phyloP scores from a whole-genome alignment of 768 basidiomycete genomes.

The Mycena kentingensis region DNA sequence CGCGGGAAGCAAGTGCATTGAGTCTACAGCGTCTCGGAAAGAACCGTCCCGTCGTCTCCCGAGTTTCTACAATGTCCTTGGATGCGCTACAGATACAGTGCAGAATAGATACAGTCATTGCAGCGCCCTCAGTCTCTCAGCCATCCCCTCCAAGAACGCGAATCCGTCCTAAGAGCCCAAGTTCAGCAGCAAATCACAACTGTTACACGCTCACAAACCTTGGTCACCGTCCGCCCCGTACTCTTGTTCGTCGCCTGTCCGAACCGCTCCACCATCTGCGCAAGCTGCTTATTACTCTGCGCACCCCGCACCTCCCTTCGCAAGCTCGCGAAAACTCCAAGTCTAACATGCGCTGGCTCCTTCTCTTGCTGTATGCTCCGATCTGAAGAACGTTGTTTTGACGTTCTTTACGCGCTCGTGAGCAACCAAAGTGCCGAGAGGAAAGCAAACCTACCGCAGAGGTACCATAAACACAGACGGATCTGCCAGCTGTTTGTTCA shows the following conservation, averaged over 20 bases:
- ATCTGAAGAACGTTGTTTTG: slow-evolving; percentile 42
- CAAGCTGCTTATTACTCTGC: slow-evolving; percentile 57
- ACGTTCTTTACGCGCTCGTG: slow-evolving; percentile 31
- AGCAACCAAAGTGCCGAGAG: slow-evolving; percentile 3
- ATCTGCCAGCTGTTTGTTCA: slow-evolving; percentile 72
- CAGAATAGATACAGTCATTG: slow-evolving; percentile 24
- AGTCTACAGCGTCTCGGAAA: no score
- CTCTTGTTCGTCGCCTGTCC: slow-evolving; percentile 67
- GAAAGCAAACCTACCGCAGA: slow-evolving; percentile 43
- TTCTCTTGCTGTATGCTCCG: slow-evolving; percentile 41
- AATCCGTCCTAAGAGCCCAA: slow-evolving; percentile 54
- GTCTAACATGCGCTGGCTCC: slow-evolving; percentile 55
- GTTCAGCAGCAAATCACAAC: no score
- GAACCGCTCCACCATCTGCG: slow-evolving; percentile 69
- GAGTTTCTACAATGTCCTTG: no score
- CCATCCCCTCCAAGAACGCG: slow-evolving; percentile 64
- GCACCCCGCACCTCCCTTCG: slow-evolving; percentile 55
- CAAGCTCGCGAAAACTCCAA: slow-evolving; percentile 60
- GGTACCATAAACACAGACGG: slow-evolving; percentile 63
- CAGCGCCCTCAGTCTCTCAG: slow-evolving; percentile 51
- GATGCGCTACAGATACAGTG: slow-evolving; percentile 8
- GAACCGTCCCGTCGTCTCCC: no score
- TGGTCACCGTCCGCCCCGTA: slow-evolving; percentile 71
- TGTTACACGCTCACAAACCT: slow-evolving; percentile 30
- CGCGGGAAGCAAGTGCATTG: no score